Evolutionary conservation across 192 early-diverging fungal species (phyloP).

Genomic region (Spizellomyces sp.): DNA sequence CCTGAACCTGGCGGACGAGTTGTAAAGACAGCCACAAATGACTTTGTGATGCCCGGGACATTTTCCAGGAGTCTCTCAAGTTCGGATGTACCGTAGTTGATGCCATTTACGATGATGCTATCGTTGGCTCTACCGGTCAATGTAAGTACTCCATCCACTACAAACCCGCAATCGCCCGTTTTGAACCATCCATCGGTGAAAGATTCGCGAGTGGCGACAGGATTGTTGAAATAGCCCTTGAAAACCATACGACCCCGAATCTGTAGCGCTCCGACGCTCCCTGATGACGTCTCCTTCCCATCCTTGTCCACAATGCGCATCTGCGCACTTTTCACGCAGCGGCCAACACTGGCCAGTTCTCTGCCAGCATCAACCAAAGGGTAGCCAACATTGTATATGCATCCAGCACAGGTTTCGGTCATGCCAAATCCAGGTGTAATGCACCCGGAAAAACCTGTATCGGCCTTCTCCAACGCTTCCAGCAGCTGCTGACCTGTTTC

Average conservation of each 20-base stretch:
- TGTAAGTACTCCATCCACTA: background rate
- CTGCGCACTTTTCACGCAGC: too few relatives aligned
- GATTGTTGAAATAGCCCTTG: background rate
- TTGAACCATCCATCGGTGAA: conserved; percentile 6
- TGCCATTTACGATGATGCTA: background rate
- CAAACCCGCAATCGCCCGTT: conserved; percentile 1
- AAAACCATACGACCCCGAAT: background rate
- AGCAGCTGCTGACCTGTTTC: conserved; percentile 5
- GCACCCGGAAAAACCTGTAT: background rate
- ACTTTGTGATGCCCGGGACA: conserved; percentile 2
- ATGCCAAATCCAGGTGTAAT: conserved; percentile 5
- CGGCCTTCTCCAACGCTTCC: background rate
- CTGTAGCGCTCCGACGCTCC: too few relatives aligned
- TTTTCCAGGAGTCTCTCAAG: background rate
- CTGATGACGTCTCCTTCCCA: too few relatives aligned
- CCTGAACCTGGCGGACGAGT: background rate
- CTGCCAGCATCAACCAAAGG: background rate
- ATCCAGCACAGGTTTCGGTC: conserved; percentile 7
- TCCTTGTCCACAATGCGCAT: too few relatives aligned
- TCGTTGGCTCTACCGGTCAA: conserved; percentile 3
- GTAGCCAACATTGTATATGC: background rate
- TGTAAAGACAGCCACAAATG: conserved; percentile 1
- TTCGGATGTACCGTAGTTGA: background rate
- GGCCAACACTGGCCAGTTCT: too few relatives aligned
- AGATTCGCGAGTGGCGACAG: background rate